phyloP scores from a whole-genome alignment of 495 filamentous ascomycete species.

The Lepidopterella palustris region DNA sequence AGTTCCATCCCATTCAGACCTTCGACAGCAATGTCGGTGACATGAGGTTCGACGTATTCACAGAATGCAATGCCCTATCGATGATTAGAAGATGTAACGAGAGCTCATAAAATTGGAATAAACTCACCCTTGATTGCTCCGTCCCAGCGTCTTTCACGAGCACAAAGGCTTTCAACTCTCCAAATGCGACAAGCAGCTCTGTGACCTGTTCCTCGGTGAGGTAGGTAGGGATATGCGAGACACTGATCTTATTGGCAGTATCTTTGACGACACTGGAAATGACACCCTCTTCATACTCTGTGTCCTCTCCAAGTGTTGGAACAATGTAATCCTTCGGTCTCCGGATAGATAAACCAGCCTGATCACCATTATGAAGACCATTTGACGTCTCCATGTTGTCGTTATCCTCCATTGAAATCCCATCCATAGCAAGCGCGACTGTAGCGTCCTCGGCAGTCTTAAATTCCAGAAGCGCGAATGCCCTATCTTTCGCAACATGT shows the following conservation, averaged over 20 bases:
- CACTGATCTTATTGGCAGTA: slow-evolving; percentile 88
- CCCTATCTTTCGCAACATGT: slow-evolving; percentile 67
- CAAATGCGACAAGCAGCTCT: slow-evolving; percentile 83
- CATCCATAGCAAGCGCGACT: slow-evolving; percentile 82
- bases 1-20: slow-evolving; percentile 89
- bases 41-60: slow-evolving; percentile 75
- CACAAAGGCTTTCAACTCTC: slow-evolving; percentile 87
- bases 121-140: slow-evolving; percentile 79
- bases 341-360: slow-evolving; percentile 68
- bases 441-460: slow-evolving; percentile 82
- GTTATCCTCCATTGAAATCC: slow-evolving; percentile 76
- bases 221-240: slow-evolving; percentile 80
- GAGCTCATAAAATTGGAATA: not conserved
- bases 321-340: slow-evolving; percentile 98
- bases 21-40: slow-evolving; percentile 81
- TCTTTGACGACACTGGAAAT: slow-evolving; percentile 79
- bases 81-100: not conserved
- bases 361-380: slow-evolving; percentile 49
- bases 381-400: slow-evolving; percentile 47
- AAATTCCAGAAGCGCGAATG: slow-evolving; percentile 87
- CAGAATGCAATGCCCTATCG: slow-evolving; percentile 88
- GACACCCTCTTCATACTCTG: slow-evolving; percentile 67
- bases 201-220: slow-evolving; percentile 85
- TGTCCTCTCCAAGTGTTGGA: slow-evolving; percentile 69
- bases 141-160: slow-evolving; percentile 81